These are phyloP conservation scores for Xylariaceae sp. DNA, from an alignment of 2,329 filamentous ascomycete genomes.

Conservation along the genomic window DNA sequence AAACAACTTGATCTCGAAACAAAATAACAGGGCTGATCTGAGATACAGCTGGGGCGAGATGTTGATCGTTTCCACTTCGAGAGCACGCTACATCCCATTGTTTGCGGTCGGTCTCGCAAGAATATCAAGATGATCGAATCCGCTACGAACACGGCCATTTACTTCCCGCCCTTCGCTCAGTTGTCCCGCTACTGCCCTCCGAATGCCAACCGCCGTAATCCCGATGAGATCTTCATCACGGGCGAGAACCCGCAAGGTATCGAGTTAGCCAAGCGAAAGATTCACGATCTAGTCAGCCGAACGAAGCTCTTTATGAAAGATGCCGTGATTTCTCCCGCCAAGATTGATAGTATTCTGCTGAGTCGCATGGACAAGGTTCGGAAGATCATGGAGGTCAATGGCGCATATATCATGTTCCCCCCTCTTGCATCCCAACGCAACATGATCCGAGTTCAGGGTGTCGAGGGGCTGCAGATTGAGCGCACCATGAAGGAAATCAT, in stretches of 20 bases:
- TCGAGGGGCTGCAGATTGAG: slow-evolving; percentile 89
- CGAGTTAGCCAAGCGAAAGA: slow-evolving; percentile 80
- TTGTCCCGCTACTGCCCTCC: slow-evolving; percentile 86
- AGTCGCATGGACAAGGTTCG: slow-evolving; percentile 92
- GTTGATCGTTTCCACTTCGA: slow-evolving; percentile 31
- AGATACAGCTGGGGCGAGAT: slow-evolving; percentile 28
- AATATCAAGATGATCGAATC: slow-evolving; percentile 98
- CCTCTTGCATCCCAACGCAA: slow-evolving; percentile 79
- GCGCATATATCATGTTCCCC: slow-evolving; percentile 90
- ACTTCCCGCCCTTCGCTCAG: slow-evolving; percentile 91
- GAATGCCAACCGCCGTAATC: slow-evolving; percentile 73
- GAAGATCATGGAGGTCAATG: slow-evolving; percentile 95
- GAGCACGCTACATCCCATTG: slow-evolving; percentile 71
- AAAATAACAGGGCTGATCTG: slow-evolving; percentile 19
- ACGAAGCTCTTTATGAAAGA: slow-evolving; percentile 89
- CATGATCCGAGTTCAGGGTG: slow-evolving; percentile 83
- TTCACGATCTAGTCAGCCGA: slow-evolving; percentile 76
- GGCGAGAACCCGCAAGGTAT: slow-evolving; percentile 83
- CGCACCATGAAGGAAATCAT: slow-evolving; percentile 93
- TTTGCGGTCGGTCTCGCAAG: slow-evolving; percentile 89
- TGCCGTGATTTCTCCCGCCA: slow-evolving; percentile 80
- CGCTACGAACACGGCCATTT: slow-evolving; percentile 90
- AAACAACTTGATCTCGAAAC: slow-evolving; percentile 2
- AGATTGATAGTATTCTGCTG: slow-evolving; percentile 90
- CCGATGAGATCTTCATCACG: slow-evolving; percentile 91